phyloP scores from a whole-genome alignment of 805 yeast genomes.

The Yamadazyma sp. region DNA sequence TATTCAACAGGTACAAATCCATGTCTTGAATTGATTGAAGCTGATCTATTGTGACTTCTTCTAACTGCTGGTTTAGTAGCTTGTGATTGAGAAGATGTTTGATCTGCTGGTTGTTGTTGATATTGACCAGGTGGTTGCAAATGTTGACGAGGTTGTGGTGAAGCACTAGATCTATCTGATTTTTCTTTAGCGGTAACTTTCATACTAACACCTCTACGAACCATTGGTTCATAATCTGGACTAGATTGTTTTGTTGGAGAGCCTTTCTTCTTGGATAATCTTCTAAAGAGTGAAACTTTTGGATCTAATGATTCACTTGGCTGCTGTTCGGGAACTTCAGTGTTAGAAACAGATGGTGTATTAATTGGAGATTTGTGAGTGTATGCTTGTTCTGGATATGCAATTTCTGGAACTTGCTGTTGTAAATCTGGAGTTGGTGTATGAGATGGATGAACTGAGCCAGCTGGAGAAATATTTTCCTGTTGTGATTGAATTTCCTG shows the following conservation, averaged over 20 bases:
- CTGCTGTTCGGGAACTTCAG: constrained; percentile 17
- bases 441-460: constrained; percentile 1
- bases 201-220: constrained; percentile 61
- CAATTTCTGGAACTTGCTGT: constrained; percentile 15
- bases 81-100: constrained; percentile 8
- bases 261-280: constrained; percentile 30
- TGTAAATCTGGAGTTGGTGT: constrained; percentile 8
- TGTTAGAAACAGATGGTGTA: constrained; percentile 8
- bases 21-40: constrained; percentile 27
- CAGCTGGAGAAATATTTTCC: constrained; percentile 5
- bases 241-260: constrained; percentile 3
- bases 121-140: constrained; percentile 3
- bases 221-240: constrained; percentile 36
- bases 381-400: constrained; percentile 41
- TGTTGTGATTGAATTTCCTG: background rate
- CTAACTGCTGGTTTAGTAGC: constrained; percentile 1
- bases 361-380: constrained; percentile 15
- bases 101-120: constrained; percentile 7
- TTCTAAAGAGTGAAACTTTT: constrained; percentile 29
- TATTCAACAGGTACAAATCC: constrained; percentile 43
- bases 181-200: constrained; percentile 58
- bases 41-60: constrained; percentile 28
- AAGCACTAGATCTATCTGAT: constrained; percentile 14
- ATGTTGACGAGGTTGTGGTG: constrained; percentile 1
- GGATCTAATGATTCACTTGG: constrained; percentile 33